A percentile compares a stretch with the other conserved stretches of the same genome.
These are phyloP conservation scores for Emergomyces pasteurianus DNA, from an alignment of 2,329 filamentous ascomycete species.

Conservation along the genomic window DNA sequence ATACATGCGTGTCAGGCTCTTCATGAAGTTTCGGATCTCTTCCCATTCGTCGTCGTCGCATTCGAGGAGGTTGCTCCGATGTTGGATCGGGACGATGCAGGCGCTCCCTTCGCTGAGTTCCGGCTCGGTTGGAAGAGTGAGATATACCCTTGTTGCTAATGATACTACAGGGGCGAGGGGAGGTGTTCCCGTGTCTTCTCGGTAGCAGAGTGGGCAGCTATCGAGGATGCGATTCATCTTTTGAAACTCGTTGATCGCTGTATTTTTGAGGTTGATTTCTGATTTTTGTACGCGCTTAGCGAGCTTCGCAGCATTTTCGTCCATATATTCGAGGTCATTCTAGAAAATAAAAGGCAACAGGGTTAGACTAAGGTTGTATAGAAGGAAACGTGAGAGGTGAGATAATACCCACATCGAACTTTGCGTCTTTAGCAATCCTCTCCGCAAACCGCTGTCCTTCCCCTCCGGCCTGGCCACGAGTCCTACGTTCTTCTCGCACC, in stretches of 20 bases:
- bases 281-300: conserved; percentile 79
- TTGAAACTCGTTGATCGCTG: conserved; percentile 77
- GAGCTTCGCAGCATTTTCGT: conserved; percentile 87
- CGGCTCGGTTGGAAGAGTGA: conserved; percentile 81
- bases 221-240: conserved; percentile 80
- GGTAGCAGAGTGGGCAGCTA: conserved; percentile 78
- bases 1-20: conserved; percentile 85
- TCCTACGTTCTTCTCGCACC: conserved; percentile 86
- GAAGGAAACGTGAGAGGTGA: neutral
- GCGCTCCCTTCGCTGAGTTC: conserved; percentile 75
- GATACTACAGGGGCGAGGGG: conserved; percentile 78
- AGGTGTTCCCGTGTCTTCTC: conserved; percentile 67
- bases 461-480: conserved; percentile 61
- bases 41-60: conserved; percentile 99
- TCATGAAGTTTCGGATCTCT: conserved; percentile 98
- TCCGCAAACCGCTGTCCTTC: conserved; percentile 78
- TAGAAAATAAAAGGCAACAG: conserved; percentile 16
- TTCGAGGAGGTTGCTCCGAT: conserved; percentile 82
- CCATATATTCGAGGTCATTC: conserved; percentile 90
- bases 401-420: conserved; percentile 53
- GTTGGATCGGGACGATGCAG: conserved; percentile 78
- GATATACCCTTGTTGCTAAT: conserved; percentile 70
- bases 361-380: neutral
- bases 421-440: conserved; percentile 82
- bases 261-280: conserved; percentile 75